Base-by-base conservation (phyloP, 2,329 filamentous ascomycete genomes). In the Neofusicoccum laricinum region DNA sequence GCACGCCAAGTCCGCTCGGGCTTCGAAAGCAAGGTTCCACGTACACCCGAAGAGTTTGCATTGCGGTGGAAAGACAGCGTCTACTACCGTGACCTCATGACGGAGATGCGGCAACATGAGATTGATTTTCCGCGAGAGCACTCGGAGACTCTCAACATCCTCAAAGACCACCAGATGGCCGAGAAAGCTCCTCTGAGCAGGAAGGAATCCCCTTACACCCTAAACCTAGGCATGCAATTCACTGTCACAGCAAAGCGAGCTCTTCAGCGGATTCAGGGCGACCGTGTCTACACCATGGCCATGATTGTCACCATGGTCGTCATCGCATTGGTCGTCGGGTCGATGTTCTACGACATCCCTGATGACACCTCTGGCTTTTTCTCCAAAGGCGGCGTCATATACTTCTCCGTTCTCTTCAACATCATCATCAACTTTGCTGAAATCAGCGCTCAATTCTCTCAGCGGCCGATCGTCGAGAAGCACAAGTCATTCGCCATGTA, bases 381-480 rank as follows among this genome's bases (percentile, higher is more conserved):
- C 67, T 75, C 82, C 1, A 83, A 82, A 58, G 86, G 85, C 11
- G 82, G 84, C 0, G 80, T 85, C 2, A 73, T 89, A 8, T 89
- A 89, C 77, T 81, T 88, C 67, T 85, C 85, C 2, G 75, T 88
- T 30, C 75, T 89, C 2, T 78, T 88, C 68, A 88, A 86, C 67
- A 85, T 85, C 2, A 74, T 88, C 17, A 82, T 79, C 0, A 82
- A 85, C 8, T 84, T 88, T 59, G 78, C 81, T 1, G 87, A 64
- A 46, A 77, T 77, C 62, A 69, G 69, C 49, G 68, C 66, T 49
- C 66, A 96, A 2, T 97, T 94, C 72, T 85, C 90, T 1, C 92
- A 97, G 84, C 88, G 93, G 25, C 90, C 91, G 0, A 95, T 97
- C 69, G 91, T 97, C 66, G 92, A 97, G 71, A 97, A 97, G 74